phyloP scores from a whole-genome alignment of 1,284 basidiomycete species.

The Wallemia hederae region DNA sequence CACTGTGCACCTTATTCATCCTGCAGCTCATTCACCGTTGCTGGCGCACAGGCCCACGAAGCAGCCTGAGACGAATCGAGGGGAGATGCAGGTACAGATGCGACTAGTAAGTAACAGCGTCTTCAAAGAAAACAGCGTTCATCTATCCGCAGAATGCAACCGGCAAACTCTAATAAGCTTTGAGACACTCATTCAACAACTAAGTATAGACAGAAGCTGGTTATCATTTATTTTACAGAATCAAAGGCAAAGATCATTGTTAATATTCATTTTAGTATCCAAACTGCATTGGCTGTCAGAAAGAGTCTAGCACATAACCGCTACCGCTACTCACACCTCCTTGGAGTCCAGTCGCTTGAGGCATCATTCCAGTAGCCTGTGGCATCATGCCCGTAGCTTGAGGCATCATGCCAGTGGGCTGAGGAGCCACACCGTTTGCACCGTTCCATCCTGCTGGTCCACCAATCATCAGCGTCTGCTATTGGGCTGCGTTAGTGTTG shows the following conservation, averaged over 20 bases:
- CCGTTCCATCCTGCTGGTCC: neutral
- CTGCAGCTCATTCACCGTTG: too few relatives aligned
- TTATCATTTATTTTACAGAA: neutral
- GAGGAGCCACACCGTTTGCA: neutral
- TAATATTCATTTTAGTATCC: neutral
- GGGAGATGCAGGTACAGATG: too few relatives aligned
- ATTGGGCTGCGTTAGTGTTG: neutral
- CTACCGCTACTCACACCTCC: neutral
- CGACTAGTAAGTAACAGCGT: too few relatives aligned
- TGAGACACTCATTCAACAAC: too few relatives aligned
- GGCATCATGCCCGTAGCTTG: neutral
- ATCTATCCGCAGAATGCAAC: too few relatives aligned
- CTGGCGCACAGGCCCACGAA: too few relatives aligned
- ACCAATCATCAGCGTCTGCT: neutral
- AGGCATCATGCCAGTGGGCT: neutral
- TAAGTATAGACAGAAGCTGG: too few relatives aligned
- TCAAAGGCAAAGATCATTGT: neutral
- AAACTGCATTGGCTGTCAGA: neutral
- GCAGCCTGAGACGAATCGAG: too few relatives aligned
- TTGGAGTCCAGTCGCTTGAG: neutral
- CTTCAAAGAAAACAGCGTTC: too few relatives aligned
- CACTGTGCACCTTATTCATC: too few relatives aligned
- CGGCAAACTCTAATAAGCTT: too few relatives aligned
- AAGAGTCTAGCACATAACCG: neutral
- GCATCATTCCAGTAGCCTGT: neutral